phyloP scores from a whole-genome alignment of 768 basidiomycete species.

The Gloeopeniophorella convolvens region DNA sequence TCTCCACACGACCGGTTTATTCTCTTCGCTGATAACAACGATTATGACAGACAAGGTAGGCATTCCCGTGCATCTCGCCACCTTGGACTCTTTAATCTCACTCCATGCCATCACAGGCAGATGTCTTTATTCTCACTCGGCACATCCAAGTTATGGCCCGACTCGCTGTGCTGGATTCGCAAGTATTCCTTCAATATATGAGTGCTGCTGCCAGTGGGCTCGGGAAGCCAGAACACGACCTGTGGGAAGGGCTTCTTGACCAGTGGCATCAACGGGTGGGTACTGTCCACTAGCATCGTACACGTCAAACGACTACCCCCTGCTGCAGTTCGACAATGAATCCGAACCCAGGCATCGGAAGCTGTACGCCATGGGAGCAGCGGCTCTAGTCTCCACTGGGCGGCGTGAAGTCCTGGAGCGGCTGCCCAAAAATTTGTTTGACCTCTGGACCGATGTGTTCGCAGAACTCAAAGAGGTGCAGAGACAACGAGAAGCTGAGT shows the following conservation, averaged over 20 bases:
- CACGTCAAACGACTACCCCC: too few relatives aligned
- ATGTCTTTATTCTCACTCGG: conserved; percentile 51
- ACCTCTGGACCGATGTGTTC: conserved; percentile 85
- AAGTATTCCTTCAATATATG: conserved; percentile 67
- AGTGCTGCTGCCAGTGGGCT: conserved; percentile 47
- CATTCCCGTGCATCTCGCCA: not conserved
- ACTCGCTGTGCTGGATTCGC: conserved; percentile 57
- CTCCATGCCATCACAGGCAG: conserved; percentile 27
- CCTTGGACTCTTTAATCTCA: conserved; percentile 7
- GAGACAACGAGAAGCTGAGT: conserved; percentile 25
- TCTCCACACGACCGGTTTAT: conserved; percentile 69
- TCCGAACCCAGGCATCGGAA: conserved; percentile 82
- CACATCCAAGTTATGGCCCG: conserved; percentile 71
- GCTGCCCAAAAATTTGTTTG: conserved; percentile 70
- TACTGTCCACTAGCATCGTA: conserved; percentile 5
- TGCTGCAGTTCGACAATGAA: conserved; percentile 81
- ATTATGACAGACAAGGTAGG: conserved; percentile 63
- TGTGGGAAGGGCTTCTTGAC: conserved; percentile 65
- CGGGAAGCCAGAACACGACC: conserved; percentile 41
- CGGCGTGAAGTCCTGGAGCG: conserved; percentile 65
- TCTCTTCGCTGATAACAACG: conserved; percentile 51
- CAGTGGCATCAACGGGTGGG: conserved; percentile 79
- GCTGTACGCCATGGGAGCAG: conserved; percentile 76
- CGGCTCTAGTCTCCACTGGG: conserved; percentile 68
- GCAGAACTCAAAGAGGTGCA: conserved; percentile 74